Evolutionary conservation across 1,284 basidiomycete genomes (phyloP), one percentile per base, ranked within the genome.

Genomic region (Boletus sp.): DNA sequence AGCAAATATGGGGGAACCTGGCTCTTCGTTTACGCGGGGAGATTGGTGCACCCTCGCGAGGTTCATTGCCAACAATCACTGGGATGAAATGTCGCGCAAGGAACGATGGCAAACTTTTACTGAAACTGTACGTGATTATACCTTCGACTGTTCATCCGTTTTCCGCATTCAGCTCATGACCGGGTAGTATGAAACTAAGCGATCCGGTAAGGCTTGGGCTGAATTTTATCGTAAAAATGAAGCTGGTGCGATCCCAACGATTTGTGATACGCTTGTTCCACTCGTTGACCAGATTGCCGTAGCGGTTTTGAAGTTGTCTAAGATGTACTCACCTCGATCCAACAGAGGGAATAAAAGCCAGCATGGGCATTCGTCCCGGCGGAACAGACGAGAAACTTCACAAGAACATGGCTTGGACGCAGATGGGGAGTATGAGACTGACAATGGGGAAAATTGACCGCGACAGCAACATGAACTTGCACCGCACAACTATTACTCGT

Each of bases 31-130:
- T 63, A 82, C 78, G 24, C 75, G 76, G 22, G 82, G 82, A n/a
- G 88, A 89, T 66, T 70, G 80, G 57, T 80, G 82, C 59, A 75
- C 80, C 50, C 74, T 83, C 49, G 84, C 85, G 15, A 81, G 79
- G 62, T 80, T 85, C 68, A 79, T 87, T 29, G 80, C 80, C 16
- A 74, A 73, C 18, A 74, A 75, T 55, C 70, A 75, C 4, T 88
- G 82, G 76, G 66, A 77, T 31, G 63, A 66, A 37, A 70, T 75
- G 61, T 65, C 73, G n/a, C 61, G 61, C 1, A 78, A 73, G 55
- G 80, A 81, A 39, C 78, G 79, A 64, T 89, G 84, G 84, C 73
- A 74, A 2, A 67, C 75, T 15, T 86, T 83, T 63, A 69, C 74
- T 56, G 73, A 77, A 65, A 77, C 76, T 67, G 87, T 86, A 61